Base-by-base conservation (phyloP, 805 yeast species). In the Brettanomyces bruxellensis region DNA sequence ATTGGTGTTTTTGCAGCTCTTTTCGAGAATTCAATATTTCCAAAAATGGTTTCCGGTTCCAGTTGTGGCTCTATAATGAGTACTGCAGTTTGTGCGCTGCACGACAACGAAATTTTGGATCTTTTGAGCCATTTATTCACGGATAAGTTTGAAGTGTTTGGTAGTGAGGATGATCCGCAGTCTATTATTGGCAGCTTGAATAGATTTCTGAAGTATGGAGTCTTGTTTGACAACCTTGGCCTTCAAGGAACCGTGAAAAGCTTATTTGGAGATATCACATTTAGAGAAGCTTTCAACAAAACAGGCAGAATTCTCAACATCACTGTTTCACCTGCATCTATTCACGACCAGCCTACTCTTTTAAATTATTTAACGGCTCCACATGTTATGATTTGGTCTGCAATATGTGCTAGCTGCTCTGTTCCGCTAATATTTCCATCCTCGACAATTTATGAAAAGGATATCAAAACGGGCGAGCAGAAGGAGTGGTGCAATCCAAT, bases 21-120 rank as follows among this genome's bases (percentile, higher is more conserved):
- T 30, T 66, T 83, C 38, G 93, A 87, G 54, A 73, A 76, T 44
- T 81, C 83, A 45, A 68, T 89, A 23, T 67, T 91, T 24, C 99
- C 99, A 0, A 75, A 85, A 43, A 86, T 93, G 35, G 79, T 93
- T 13, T 85, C 95, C 42, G 99, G 99, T 1, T 85, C 95, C 12
- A 87, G 96, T 24, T 95, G 97, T 0, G 99, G 99, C 14, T 89
- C 96, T 1, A 90, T 93, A 45, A 82, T 93, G 41, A 97, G 98
- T 18, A 78, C 95, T 43, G 79, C 93, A 14, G 70, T 93, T 41
- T 88, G 96, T 58, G 82, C 86, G 14, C 87, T 84, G 58, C 76
- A 83, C 8, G 81, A 81, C 48, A 85, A 79, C 32, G 97, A 90
- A 62, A 71, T 81, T 2, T 62, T 71, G 18, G 72, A 65, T 5